These are phyloP conservation scores for Echinochloa phyllopogon DNA, from an alignment of 176 grass and related monocot species.

Conservation along the genomic window DNA sequence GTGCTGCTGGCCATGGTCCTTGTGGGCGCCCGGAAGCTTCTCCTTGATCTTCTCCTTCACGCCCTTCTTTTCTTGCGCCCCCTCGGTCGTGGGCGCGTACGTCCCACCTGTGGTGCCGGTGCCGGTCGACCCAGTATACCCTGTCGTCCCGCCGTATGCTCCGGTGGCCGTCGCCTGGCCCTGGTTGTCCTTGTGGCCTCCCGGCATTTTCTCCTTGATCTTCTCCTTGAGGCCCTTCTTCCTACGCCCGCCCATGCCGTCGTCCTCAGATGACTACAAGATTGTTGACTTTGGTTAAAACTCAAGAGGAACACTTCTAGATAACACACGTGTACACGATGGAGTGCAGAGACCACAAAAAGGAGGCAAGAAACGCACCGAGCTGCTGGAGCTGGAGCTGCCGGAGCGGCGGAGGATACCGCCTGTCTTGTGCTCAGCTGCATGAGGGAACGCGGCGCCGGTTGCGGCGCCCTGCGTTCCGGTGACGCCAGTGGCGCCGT, in stretches of 20 bases:
- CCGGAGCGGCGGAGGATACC: constrained; percentile 54
- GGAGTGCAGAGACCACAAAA: not conserved
- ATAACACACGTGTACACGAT: too few species aligned
- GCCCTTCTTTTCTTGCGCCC: constrained; percentile 62
- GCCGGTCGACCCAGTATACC: not conserved
- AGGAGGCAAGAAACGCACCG: constrained; percentile 31
- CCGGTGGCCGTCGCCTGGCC: not conserved
- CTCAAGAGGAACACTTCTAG: too few species aligned
- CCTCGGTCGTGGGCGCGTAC: not conserved
- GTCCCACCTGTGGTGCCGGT: not conserved
- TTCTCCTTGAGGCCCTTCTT: constrained; percentile 83
- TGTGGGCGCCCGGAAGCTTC: constrained; percentile 64
- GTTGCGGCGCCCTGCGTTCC: not conserved
- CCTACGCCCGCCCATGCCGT: constrained; percentile 63
- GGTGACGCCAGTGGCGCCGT: not conserved
- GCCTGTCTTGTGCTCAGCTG: constrained; percentile 31
- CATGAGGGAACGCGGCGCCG: constrained; percentile 16
- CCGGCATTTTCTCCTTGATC: constrained; percentile 70
- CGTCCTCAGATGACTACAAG: constrained; percentile 62
- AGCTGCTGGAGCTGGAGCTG: constrained; percentile 67
- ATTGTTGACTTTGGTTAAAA: not conserved
- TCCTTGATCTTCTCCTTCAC: constrained; percentile 76
- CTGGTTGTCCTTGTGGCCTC: constrained; percentile 23
- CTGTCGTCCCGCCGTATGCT: constrained; percentile 9
- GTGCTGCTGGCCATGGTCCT: constrained; percentile 8